Evolutionary conservation across 306 rosid species (phyloP), one percentile per base, ranked within the genome.

Genomic region (Boehmeria nivea): DNA sequence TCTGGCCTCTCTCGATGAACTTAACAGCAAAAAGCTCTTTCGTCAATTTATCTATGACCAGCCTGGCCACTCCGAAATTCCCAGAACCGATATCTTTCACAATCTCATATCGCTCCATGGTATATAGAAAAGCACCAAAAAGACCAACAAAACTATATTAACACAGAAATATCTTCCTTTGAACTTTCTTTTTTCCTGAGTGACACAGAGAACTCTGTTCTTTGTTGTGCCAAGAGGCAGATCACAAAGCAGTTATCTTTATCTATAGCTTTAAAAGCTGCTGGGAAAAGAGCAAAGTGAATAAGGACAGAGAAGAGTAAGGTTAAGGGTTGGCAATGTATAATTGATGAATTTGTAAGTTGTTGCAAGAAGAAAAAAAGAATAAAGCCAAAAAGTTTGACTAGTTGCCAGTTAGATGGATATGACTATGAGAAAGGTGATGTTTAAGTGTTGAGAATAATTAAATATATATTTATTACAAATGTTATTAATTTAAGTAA

Each of bases 1-100:
- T 87, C 26, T 72, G 83, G 72, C 87, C 94, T 71, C 96, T 77
- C 65, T 87, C 96, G 69, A 87, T 79, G 27, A 84, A 84, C 83
- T 84, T 87, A 52, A 87, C 89, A 52, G 94, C 89, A 66, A 65
- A 73, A 14, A 68, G 57, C 43, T 87, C 89, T 13, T 58, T 61
- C 15, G 94, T 83, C 54, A 27, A 24, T 43, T 59, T 73, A 26
- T 87, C 94, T 43, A 65, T 79, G 58, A 69, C 89, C 15, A 79
- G 54, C 73, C 75, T 87, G 11, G 95, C 95, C 12, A 84, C 95
- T 65, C 80, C 85, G 39, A 87, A 87, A 77, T 84, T 87, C 21
- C 95, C 95, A 46, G 83, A 65, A 63, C 95, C 95, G 64, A 87
- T 81, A 65, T 75, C 87, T 54, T 84, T 77, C 60, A 84, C 44